Percentiles rank a stretch among this genome's conserved stretches.
Conservation (phyloP, 139 green algal species). For the Marvania coccoides region DNA sequence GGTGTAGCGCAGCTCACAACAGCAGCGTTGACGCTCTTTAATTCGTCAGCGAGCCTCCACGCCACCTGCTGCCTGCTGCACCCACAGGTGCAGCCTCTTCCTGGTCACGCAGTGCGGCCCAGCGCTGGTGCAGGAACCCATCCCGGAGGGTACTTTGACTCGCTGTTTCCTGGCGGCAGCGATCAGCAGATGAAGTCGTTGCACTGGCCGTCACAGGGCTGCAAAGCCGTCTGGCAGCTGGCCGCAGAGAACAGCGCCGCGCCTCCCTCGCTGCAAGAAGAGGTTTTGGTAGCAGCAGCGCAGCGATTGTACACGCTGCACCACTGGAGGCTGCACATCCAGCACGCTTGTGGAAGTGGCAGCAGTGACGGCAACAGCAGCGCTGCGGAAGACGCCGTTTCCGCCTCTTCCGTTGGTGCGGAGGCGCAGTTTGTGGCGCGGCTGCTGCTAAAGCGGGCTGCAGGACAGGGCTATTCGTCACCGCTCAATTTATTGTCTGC, state of each 20-base stretch:
- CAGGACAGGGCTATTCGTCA: too few species aligned
- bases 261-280: neutral
- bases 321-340: neutral
- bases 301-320: neutral
- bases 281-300: neutral
- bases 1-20: neutral
- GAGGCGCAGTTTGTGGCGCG: too few species aligned
- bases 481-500: too few species aligned
- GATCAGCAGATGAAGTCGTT: too few species aligned
- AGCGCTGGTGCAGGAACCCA: neutral
- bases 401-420: too few species aligned
- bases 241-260: neutral
- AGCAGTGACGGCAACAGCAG: neutral
- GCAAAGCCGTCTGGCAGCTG: neutral
- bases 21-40: constrained; percentile 5
- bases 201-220: too few species aligned
- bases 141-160: too few species aligned
- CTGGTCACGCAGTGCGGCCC: neutral
- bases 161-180: too few species aligned
- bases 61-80: constrained; percentile 11
- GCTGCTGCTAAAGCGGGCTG: too few species aligned
- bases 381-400: too few species aligned
- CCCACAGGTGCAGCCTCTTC: constrained; percentile 4
- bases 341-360: neutral
- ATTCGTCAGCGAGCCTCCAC: too few species aligned